Evolutionary conservation across 805 yeast genomes (phyloP).

Genomic region (Candida caryicola): DNA sequence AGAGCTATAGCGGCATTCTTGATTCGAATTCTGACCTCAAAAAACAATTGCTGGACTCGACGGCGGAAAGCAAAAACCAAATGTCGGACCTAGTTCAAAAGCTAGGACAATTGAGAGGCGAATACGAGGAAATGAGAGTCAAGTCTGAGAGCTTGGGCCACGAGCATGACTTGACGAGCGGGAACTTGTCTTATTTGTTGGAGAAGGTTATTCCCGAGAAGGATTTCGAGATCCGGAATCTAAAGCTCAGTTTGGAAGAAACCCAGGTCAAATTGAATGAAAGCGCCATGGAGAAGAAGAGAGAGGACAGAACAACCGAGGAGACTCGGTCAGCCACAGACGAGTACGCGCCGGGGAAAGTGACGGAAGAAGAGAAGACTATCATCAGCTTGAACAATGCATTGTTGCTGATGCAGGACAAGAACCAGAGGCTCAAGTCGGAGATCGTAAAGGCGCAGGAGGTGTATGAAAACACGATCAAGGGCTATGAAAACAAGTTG

Average conservation of each 20-base stretch:
- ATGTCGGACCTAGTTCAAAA: conserved; percentile 1
- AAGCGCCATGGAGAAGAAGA: neutral
- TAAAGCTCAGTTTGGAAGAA: conserved; percentile 14
- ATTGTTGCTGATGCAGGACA: conserved; percentile 17
- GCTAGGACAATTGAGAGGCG: conserved; percentile 11
- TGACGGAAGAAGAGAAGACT: conserved; percentile 6
- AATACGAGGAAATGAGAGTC: conserved; percentile 8
- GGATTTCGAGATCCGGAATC: conserved; percentile 18
- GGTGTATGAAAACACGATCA: conserved; percentile 14
- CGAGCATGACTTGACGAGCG: conserved; percentile 9
- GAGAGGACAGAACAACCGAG: neutral
- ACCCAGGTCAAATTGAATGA: conserved; percentile 8
- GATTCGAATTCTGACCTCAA: conserved; percentile 6
- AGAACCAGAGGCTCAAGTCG: conserved; percentile 14
- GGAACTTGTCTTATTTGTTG: conserved; percentile 11
- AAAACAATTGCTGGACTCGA: conserved; percentile 2
- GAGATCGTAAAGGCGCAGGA: conserved; percentile 17
- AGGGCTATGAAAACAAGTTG: conserved; percentile 22
- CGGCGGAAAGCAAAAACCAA: neutral
- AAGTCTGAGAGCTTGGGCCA: conserved; percentile 6
- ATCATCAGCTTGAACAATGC: conserved; percentile 17
- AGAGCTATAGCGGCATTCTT: conserved; percentile 2
- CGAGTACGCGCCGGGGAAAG: neutral
- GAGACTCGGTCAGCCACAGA: neutral
- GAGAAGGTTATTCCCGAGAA: conserved; percentile 20